Base-by-base conservation (phyloP, 2,329 filamentous ascomycete species). In the Fusarium annulatum region DNA sequence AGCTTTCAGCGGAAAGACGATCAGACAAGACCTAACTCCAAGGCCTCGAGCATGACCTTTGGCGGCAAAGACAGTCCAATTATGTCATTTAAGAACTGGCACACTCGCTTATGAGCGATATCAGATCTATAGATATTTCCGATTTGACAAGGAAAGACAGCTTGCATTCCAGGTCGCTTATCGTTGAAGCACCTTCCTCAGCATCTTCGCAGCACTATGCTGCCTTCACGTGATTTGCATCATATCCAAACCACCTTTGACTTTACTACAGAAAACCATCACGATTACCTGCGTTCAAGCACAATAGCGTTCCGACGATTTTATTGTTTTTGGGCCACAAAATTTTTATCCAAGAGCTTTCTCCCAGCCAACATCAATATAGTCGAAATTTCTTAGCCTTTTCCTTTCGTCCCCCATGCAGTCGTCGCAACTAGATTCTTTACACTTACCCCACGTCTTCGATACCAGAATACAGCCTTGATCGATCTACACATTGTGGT, bases 141-240 rank as follows among this genome's bases (percentile, higher is more conserved):
- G 16, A 53, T 53, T 33, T 11, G 11, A 42, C 19, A 9, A 23
- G 48, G 16, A 51, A 51, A 23, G 33, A 9, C 9, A 51, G 48
- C n/a, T 23, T 23, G 8, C 16, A 36, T 38, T 21, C 16, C 53
- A 57, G 41, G 26, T 45, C 28, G 45, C 45, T 61, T 58, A 48
- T 56, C 46, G 38, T 49, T 38, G 19, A 65, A 41, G 38, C 28
- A 15, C n/a, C 46, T 42, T 48, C 41, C 45, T 46, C 58, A 59
- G 61, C n/a, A 68, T 57, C 55, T 61, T 51, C 23, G 36, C 36
- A 53, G 36, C 23, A 34, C 36, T 34, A 30, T 30, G 28, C 41
- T 48, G 16, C 41, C 52, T 66, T 63, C 72, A 74, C 72, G 72
- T 74, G 72, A 74, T 73, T 57, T 45, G 21, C 30, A 66, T 74